phyloP scores from a whole-genome alignment of 495 filamentous ascomycete genomes.

The Amorphotheca resinae region DNA sequence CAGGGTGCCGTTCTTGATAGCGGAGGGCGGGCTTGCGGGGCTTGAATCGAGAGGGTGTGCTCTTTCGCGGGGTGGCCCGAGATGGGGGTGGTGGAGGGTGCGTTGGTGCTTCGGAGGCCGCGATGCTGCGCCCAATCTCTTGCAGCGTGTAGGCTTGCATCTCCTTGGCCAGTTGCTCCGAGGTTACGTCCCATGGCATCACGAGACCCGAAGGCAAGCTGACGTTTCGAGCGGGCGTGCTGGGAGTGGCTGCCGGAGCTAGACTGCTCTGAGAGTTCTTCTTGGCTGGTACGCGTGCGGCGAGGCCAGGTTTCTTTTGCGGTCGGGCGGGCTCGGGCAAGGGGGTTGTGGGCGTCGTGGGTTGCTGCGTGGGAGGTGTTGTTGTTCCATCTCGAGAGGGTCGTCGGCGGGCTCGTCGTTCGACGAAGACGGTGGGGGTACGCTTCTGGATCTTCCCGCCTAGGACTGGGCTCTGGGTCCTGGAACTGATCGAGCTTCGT shows the following conservation, averaged over 20 bases:
- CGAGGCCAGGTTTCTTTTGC: constrained; percentile 13
- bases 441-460: neutral
- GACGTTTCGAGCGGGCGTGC: constrained; percentile 2
- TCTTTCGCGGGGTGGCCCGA: constrained; percentile 10
- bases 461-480: constrained; percentile 20
- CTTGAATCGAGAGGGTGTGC: constrained; percentile 21
- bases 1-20: constrained; percentile 37
- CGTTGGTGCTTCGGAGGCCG: constrained; percentile 13
- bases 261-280: neutral
- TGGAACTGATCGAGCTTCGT: constrained; percentile 24
- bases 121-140: constrained; percentile 33
- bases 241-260: neutral
- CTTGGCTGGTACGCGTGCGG: constrained; percentile 1
- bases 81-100: neutral
- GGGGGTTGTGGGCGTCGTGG: neutral
- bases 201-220: constrained; percentile 28
- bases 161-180: constrained; percentile 32
- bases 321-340: neutral
- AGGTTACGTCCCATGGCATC: constrained; percentile 27
- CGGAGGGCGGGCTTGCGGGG: constrained; percentile 34
- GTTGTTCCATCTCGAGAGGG: neutral
- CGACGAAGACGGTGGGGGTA: constrained; percentile 33
- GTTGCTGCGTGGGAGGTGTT: neutral
- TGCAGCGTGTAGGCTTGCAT: constrained; percentile 38
- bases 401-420: constrained; percentile 22